Evolutionary conservation across 2,329 filamentous ascomycete species (phyloP).

Genomic region (Orbilia blumenaviensis): DNA sequence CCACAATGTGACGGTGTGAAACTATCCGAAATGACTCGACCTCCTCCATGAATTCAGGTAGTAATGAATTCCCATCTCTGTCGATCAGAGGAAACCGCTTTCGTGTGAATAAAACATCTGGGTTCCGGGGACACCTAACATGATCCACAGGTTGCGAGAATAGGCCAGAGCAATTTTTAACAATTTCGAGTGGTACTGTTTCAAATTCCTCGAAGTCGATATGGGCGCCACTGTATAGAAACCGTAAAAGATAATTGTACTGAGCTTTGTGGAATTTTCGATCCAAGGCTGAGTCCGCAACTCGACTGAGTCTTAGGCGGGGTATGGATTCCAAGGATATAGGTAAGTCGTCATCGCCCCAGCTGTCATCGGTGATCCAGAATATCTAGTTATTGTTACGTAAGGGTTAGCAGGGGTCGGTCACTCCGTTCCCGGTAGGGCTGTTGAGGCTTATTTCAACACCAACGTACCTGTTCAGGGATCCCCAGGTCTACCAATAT

Average conservation of each 20-base stretch:
- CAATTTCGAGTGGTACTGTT: conserved; percentile 73
- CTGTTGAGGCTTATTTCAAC: conserved; percentile 21
- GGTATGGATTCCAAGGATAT: conserved; percentile 73
- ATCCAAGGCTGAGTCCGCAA: conserved; percentile 71
- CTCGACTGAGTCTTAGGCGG: conserved; percentile 69
- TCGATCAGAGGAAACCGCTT: conserved; percentile 67
- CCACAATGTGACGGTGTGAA: conserved; percentile 75
- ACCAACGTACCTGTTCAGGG: conserved; percentile 65
- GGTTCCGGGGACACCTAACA: conserved; percentile 71
- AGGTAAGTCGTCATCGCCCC: conserved; percentile 79
- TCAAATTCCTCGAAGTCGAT: conserved; percentile 73
- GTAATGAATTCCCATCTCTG: conserved; percentile 63
- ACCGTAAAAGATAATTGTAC: conserved; percentile 74
- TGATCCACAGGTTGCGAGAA: conserved; percentile 67
- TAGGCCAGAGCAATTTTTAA: conserved; percentile 63
- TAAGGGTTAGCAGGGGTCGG: conserved; percentile 37
- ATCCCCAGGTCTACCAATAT: conserved; percentile 75
- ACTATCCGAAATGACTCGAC: conserved; percentile 69
- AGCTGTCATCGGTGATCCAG: conserved; percentile 76
- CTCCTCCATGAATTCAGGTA: conserved; percentile 70
- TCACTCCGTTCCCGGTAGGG: not conserved
- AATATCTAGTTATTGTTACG: conserved; percentile 68
- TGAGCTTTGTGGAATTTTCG: conserved; percentile 75
- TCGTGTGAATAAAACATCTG: conserved; percentile 69
- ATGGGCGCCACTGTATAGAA: conserved; percentile 70